A percentile compares a stretch with the other conserved stretches of the same genome.
Evolutionary conservation across 2,329 filamentous ascomycete species (phyloP).

Genomic region (Esteya vermicola): DNA sequence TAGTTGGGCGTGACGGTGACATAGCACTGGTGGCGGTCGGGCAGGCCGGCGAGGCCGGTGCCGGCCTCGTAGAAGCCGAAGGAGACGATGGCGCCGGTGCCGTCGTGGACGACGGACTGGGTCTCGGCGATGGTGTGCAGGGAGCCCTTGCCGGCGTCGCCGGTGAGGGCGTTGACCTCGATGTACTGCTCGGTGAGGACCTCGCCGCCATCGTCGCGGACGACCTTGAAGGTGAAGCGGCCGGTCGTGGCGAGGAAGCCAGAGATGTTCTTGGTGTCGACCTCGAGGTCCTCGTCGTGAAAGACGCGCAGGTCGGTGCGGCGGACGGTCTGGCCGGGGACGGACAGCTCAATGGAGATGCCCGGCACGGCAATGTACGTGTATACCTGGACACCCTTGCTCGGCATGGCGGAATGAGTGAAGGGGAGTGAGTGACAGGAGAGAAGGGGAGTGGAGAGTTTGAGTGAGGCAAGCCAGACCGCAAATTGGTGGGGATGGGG

Average conservation of each 20-base stretch:
- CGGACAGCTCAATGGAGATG: constrained; percentile 27
- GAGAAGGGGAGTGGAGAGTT: neutral
- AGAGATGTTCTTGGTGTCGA: constrained; percentile 26
- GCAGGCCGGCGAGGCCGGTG: constrained; percentile 24
- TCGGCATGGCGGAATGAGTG: constrained; percentile 20
- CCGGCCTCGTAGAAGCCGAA: constrained; percentile 37
- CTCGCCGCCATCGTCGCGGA: constrained; percentile 18
- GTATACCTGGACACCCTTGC: constrained; percentile 24
- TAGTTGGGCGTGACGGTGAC: constrained; percentile 29
- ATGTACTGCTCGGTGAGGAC: constrained; percentile 27
- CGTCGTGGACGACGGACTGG: constrained; percentile 14
- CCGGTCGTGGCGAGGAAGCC: constrained; percentile 27
- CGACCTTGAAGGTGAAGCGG: constrained; percentile 26
- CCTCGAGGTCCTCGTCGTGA: constrained; percentile 25
- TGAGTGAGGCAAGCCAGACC: neutral
- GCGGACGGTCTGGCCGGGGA: constrained; percentile 22
- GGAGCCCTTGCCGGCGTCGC: constrained; percentile 25
- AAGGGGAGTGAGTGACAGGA: neutral
- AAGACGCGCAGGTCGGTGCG: constrained; percentile 20
- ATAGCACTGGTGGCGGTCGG: constrained; percentile 28
- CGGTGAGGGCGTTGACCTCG: constrained; percentile 30
- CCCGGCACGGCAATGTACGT: constrained; percentile 24
- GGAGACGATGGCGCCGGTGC: constrained; percentile 23
- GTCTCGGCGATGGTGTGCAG: constrained; percentile 19
- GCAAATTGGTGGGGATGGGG: neutral